A percentile compares a stretch with the other conserved stretches of the same genome.
phyloP scores from a whole-genome alignment of 176 grass and related monocot species.

The Elaeis guineensis region DNA sequence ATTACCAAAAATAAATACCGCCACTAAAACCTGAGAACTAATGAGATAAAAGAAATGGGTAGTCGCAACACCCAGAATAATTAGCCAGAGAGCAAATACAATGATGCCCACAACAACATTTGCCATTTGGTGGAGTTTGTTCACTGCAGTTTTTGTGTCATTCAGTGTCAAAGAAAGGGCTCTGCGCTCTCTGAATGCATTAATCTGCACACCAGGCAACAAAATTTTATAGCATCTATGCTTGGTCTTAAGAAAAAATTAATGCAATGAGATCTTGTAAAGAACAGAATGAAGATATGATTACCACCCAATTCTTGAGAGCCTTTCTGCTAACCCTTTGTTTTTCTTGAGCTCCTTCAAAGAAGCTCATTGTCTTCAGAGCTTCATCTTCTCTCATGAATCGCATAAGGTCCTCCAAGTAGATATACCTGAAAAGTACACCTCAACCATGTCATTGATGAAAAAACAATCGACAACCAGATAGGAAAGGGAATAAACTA shows the following conservation, averaged over 20 bases:
- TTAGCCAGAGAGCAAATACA: constrained; percentile 71
- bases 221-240: background rate
- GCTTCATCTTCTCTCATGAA: constrained; percentile 89
- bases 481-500: no score
- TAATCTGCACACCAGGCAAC: constrained; percentile 40
- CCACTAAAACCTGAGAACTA: constrained; percentile 68
- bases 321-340: constrained; percentile 67
- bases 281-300: background rate
- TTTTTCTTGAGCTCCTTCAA: constrained; percentile 65
- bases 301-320: constrained; percentile 91
- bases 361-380: constrained; percentile 62
- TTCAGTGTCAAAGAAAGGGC: constrained; percentile 93
- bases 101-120: constrained; percentile 59
- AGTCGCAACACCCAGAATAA: constrained; percentile 71
- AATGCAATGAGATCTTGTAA: background rate
- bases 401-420: constrained; percentile 63
- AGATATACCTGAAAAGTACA: constrained; percentile 50
- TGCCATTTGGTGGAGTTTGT: constrained; percentile 95
- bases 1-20: constrained; percentile 89
- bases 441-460: no score
- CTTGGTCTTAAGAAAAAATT: no score
- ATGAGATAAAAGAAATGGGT: constrained; percentile 69
- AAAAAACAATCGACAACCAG: no score
- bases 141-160: constrained; percentile 94
- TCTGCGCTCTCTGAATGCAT: constrained; percentile 80